Percentiles rank a stretch among this genome's conserved stretches.
These are phyloP conservation scores for Beauveria brongniartii DNA, from an alignment of 2,329 filamentous ascomycete genomes.

Conservation along the genomic window DNA sequence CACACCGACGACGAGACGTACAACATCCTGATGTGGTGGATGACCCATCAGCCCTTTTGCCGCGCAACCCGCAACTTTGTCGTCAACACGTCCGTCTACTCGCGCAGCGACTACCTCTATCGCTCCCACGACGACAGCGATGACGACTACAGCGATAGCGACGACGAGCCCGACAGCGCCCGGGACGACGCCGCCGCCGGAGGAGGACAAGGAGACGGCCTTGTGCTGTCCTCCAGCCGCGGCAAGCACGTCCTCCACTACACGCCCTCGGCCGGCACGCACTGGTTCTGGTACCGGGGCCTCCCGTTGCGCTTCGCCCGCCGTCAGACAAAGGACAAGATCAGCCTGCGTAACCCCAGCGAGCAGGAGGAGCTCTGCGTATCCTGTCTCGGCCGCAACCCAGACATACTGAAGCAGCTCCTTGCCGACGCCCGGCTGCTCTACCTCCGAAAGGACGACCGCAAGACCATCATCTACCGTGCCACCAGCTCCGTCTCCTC, in stretches of 20 bases:
- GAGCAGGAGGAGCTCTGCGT: slow-evolving; percentile 52
- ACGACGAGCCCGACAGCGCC: slow-evolving; percentile 24
- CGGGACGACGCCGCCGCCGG: slow-evolving; percentile 11
- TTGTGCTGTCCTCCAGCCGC: background rate
- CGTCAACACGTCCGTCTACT: slow-evolving; percentile 54
- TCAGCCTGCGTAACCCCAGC: slow-evolving; percentile 31
- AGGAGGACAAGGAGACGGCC: background rate
- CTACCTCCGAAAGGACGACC: slow-evolving; percentile 49
- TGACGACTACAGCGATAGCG: slow-evolving; percentile 28
- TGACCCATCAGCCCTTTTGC: slow-evolving; percentile 54
- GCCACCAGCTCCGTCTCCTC: slow-evolving; percentile 36
- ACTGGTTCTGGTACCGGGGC: slow-evolving; percentile 61
- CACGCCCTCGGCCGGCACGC: slow-evolving; percentile 58
- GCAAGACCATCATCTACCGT: slow-evolving; percentile 59
- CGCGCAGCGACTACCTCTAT: slow-evolving; percentile 41
- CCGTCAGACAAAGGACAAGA: slow-evolving; percentile 37
- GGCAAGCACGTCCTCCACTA: slow-evolving; percentile 47
- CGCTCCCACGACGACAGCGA: slow-evolving; percentile 38
- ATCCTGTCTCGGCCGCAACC: slow-evolving; percentile 54
- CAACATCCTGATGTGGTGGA: slow-evolving; percentile 64
- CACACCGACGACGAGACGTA: slow-evolving; percentile 65
- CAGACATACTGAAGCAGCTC: slow-evolving; percentile 52
- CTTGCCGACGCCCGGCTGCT: slow-evolving; percentile 48
- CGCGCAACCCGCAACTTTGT: slow-evolving; percentile 53
- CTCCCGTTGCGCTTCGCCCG: slow-evolving; percentile 51